phyloP scores from a whole-genome alignment of 2,329 filamentous ascomycete species.

The Chaetothyriales sp. region DNA sequence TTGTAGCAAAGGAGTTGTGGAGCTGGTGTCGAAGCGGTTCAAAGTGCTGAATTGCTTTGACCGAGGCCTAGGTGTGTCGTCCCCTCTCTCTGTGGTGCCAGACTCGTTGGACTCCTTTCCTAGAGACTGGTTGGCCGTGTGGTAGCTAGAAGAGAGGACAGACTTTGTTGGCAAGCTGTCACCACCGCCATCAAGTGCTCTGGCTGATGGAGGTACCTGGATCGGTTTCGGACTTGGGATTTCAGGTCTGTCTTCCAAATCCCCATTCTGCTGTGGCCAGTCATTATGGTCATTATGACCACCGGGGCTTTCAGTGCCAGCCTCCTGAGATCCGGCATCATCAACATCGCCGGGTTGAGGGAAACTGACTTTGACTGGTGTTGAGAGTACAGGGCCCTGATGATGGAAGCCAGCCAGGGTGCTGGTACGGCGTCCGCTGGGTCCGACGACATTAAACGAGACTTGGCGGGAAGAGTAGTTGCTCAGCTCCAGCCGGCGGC shows the following conservation, averaged over 20 bases:
- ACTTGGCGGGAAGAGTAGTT: conserved; percentile 34
- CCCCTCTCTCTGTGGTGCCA: background rate
- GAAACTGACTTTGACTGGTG: conserved; percentile 19
- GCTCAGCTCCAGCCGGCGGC: conserved; percentile 26
- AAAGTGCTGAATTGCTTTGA: background rate
- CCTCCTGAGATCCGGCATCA: conserved; percentile 6
- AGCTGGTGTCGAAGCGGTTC: conserved; percentile 7
- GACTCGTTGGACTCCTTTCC: background rate
- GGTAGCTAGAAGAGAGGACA: background rate
- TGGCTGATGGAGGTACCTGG: conserved; percentile 6
- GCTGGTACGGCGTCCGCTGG: conserved; percentile 28
- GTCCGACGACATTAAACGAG: conserved; percentile 38
- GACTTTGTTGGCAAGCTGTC: background rate
- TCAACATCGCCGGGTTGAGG: conserved; percentile 22
- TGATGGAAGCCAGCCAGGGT: conserved; percentile 19
- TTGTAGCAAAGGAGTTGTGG: conserved; percentile 8
- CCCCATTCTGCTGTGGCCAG: conserved; percentile 4
- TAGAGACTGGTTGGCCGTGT: conserved; percentile 1
- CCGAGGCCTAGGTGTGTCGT: background rate
- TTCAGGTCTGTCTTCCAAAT: conserved; percentile 1
- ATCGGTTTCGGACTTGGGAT: conserved; percentile 2
- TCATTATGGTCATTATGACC: conserved; percentile 7
- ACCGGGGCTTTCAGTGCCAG: conserved; percentile 10
- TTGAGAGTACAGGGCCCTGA: conserved; percentile 19
- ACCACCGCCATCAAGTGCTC: conserved; percentile 4